Conservation (phyloP, 306 rosid genomes). For the Pterocarpus santalinus region DNA sequence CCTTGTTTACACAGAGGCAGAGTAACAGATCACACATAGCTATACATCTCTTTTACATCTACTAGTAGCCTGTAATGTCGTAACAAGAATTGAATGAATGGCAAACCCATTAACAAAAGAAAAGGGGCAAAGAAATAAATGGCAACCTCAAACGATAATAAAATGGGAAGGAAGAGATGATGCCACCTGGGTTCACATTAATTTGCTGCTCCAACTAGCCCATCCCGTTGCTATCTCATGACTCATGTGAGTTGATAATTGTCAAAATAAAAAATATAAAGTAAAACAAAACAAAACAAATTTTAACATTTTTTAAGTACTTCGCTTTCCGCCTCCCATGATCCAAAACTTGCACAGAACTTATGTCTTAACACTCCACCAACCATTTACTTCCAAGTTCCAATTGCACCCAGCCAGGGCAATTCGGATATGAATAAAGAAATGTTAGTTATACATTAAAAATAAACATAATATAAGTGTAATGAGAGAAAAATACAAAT, state of each 20-base stretch:
- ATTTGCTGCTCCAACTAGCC: conserved; percentile 11
- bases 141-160: not conserved
- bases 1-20: too few species aligned
- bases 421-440: too few species aligned
- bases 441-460: too few species aligned
- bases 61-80: too few species aligned
- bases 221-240: conserved; percentile 9
- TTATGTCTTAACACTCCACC: too few species aligned
- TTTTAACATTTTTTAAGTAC: not conserved
- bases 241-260: conserved; percentile 7
- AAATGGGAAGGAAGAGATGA: not conserved
- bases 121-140: not conserved
- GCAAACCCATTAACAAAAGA: conserved; percentile 12
- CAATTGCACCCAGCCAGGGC: not conserved
- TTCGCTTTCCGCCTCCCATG: not conserved
- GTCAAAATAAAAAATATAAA: conserved; percentile 1
- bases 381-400: not conserved
- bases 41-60: too few species aligned
- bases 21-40: too few species aligned
- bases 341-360: not conserved
- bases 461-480: too few species aligned
- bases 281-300: not conserved
- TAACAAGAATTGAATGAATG: not conserved
- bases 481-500: too few species aligned
- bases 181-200: conserved; percentile 20